These are phyloP conservation scores for Lenzites betulinus DNA, from an alignment of 768 basidiomycete genomes.

Conservation along the genomic window DNA sequence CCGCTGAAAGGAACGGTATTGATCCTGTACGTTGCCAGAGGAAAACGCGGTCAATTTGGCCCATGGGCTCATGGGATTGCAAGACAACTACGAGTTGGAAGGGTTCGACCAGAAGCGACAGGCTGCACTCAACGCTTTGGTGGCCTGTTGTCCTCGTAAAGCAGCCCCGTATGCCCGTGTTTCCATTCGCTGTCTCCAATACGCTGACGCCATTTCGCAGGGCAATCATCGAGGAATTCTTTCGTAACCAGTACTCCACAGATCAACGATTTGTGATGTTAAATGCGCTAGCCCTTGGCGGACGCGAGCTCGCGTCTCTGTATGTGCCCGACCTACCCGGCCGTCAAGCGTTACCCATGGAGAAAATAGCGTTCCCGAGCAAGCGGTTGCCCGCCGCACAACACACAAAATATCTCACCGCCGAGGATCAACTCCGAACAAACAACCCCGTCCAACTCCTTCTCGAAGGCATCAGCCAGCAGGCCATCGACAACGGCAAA, in stretches of 20 bases:
- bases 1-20: neutral
- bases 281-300: constrained; percentile 83
- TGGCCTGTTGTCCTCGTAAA: constrained; percentile 74
- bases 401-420: constrained; percentile 66
- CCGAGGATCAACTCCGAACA: constrained; percentile 37
- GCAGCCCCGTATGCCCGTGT: constrained; percentile 74
- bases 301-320: constrained; percentile 72
- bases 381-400: constrained; percentile 72
- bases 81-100: constrained; percentile 84
- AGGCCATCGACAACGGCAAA: constrained; percentile 63
- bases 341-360: constrained; percentile 20
- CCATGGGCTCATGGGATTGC: constrained; percentile 69
- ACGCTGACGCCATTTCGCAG: constrained; percentile 42
- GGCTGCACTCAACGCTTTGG: constrained; percentile 74
- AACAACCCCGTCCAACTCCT: constrained; percentile 54
- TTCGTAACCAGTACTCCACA: constrained; percentile 89
- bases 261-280: constrained; percentile 84
- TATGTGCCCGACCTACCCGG: constrained; percentile 28
- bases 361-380: constrained; percentile 68
- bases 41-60: constrained; percentile 89
- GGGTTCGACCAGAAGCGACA: constrained; percentile 78
- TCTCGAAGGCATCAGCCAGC: constrained; percentile 60
- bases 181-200: neutral
- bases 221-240: constrained; percentile 87
- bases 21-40: constrained; percentile 46